Evolutionary conservation across 2,329 filamentous ascomycete genomes (phyloP).

Genomic region (Cadophora gregata): DNA sequence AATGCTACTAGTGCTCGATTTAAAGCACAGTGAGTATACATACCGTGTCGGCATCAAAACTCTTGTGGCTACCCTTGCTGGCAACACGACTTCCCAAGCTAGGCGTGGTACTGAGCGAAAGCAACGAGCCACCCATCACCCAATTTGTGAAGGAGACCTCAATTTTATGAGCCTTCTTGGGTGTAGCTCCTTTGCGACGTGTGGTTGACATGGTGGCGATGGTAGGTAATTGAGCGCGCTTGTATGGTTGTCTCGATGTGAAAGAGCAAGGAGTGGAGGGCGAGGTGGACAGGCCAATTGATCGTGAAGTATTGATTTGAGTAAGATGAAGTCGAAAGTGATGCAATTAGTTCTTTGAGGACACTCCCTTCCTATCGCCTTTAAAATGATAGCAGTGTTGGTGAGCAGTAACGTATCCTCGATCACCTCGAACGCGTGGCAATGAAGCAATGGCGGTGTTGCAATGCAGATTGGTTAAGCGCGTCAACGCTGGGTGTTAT

Average conservation of each 20-base stretch:
- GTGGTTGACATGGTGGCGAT: constrained; percentile 4
- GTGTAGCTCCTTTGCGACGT: constrained; percentile 14
- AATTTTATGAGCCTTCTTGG: constrained; percentile 30
- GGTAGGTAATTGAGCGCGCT: neutral
- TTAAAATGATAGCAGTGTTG: neutral
- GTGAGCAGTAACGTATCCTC: neutral
- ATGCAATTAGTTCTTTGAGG: neutral
- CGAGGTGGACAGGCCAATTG: no score
- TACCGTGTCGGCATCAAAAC: neutral
- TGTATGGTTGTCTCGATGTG: neutral
- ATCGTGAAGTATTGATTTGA: neutral
- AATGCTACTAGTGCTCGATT: no score
- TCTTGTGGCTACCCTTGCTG: constrained; percentile 5
- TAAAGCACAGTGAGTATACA: neutral
- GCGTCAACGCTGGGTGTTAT: neutral
- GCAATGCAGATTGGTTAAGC: neutral
- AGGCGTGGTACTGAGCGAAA: constrained; percentile 24
- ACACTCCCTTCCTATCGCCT: neutral
- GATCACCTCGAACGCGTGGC: neutral
- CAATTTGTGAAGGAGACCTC: constrained; percentile 42
- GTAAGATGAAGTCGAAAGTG: neutral
- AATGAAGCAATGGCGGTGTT: neutral
- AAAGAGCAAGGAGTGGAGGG: neutral
- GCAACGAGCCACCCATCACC: constrained; percentile 40
- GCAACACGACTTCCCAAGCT: constrained; percentile 10